Evolutionary conservation across 129 eudicot species (phyloP).

Genomic region (Oenanthe sinensis): DNA sequence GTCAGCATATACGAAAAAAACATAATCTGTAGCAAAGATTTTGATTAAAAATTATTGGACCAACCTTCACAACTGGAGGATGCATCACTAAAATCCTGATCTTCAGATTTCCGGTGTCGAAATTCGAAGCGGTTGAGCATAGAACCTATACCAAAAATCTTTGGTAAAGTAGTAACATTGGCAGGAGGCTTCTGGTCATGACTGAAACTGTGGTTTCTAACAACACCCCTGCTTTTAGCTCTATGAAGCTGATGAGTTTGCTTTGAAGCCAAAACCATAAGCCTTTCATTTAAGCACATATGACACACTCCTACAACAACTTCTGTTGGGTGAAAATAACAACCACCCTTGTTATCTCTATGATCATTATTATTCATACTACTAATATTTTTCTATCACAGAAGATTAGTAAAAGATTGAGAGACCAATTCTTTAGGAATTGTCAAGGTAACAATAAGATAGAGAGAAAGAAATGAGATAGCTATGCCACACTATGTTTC

Average conservation of each 20-base stretch:
- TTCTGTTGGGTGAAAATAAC: constrained; percentile 41
- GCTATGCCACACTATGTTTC: neutral
- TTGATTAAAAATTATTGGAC: neutral
- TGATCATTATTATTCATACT: constrained; percentile 8
- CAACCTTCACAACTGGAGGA: constrained; percentile 41
- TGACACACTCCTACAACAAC: constrained; percentile 39
- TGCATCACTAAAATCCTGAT: constrained; percentile 7
- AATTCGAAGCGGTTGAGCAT: constrained; percentile 18
- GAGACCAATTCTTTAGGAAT: neutral
- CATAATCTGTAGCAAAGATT: neutral
- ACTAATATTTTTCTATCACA: neutral
- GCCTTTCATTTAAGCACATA: constrained; percentile 46
- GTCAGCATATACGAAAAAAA: too few species aligned
- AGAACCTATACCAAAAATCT: constrained; percentile 25
- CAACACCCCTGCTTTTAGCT: neutral
- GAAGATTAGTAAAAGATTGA: neutral
- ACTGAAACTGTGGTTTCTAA: constrained; percentile 5
- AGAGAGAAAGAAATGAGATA: neutral
- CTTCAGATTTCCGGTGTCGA: constrained; percentile 18
- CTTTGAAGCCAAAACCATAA: constrained; percentile 30
- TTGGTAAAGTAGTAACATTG: constrained; percentile 1
- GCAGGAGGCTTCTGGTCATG: neutral
- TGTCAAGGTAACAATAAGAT: neutral
- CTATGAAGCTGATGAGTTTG: constrained; percentile 6
- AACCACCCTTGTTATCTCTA: constrained; percentile 14